Conservation (phyloP, 1,284 basidiomycete genomes). For the Fomitopsis palustris region DNA sequence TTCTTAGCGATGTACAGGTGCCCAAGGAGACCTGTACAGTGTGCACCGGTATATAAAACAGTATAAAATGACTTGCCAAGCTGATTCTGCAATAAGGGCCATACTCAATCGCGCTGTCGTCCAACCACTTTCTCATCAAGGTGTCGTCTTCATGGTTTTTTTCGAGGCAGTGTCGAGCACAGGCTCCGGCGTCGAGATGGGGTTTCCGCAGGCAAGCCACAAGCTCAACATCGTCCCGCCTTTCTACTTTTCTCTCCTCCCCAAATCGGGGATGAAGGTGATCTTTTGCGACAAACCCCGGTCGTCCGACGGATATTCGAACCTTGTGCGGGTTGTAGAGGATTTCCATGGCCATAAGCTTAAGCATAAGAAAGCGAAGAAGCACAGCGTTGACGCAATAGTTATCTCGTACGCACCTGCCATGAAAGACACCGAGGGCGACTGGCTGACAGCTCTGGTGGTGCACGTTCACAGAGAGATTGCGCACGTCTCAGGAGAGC, state of each 20-base stretch:
- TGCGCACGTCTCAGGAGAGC: neutral
- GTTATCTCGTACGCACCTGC: conserved; percentile 1
- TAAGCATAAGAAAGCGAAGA: conserved; percentile 1
- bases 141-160: neutral
- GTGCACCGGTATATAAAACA: no score
- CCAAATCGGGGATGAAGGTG: neutral
- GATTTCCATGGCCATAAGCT: neutral
- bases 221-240: conserved; percentile 3
- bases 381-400: neutral
- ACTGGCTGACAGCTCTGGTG: neutral
- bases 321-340: neutral
- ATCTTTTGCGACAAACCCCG: conserved; percentile 8
- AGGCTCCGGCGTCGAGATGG: neutral
- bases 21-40: neutral
- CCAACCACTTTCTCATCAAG: no score
- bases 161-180: neutral
- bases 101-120: no score
- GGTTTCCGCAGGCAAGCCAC: neutral
- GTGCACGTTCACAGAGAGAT: neutral
- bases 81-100: no score
- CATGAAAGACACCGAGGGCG: neutral
- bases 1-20: neutral
- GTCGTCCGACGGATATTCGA: neutral
- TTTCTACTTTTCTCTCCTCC: neutral
- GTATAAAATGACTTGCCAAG: no score